Evolutionary conservation across 345 rosid species (phyloP), one percentile per base, ranked within the genome.

Genomic region (Nephelium lappaceum): DNA sequence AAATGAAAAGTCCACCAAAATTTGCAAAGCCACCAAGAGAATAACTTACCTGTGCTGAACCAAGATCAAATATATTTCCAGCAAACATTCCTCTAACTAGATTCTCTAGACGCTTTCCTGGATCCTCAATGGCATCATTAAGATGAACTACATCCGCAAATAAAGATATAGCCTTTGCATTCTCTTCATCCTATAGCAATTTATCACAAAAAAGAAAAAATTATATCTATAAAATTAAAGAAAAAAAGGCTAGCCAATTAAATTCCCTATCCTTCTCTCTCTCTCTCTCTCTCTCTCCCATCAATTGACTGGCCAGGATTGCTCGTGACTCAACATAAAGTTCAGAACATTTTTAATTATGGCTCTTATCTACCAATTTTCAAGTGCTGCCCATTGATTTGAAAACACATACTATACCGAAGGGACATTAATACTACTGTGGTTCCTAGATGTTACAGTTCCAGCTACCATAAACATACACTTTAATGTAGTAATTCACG

Each of bases 31-130:
- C 27, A 8, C 69, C 39, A 39, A 77, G 71, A 73, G 12, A 78
- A 38, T 66, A 55, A 76, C 57, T 39, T 85, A 95, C 98, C 94
- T 95, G 93, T 2, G 98, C 98, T 79, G 99, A 97, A 79, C 98
- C 98, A 43, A 97, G 92, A 83, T 97, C 99, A 79, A 97, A 93
- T 81, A 97, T 94, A 73, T 97, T 97, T 86, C 98, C 98, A 38
- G 98, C 98, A 83, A 97, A 97, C 21, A 97, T 88, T 74, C 99
- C 99, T 84, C 87, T 89, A 66, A 90, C 87, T 39, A 97, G 85
- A 86, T 80, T 92, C 82, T 94, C 98, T 61, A 94, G 68, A 61
- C 90, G 91, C 71, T 90, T 83, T 69, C 83, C 83, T 62, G 78
- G 95, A 67, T 92, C 98, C 43, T 91, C 93, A 77, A 93, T 91